phyloP scores from a whole-genome alignment of 371 early-diverging fungal species.

The Sporodiniella umbellata region DNA sequence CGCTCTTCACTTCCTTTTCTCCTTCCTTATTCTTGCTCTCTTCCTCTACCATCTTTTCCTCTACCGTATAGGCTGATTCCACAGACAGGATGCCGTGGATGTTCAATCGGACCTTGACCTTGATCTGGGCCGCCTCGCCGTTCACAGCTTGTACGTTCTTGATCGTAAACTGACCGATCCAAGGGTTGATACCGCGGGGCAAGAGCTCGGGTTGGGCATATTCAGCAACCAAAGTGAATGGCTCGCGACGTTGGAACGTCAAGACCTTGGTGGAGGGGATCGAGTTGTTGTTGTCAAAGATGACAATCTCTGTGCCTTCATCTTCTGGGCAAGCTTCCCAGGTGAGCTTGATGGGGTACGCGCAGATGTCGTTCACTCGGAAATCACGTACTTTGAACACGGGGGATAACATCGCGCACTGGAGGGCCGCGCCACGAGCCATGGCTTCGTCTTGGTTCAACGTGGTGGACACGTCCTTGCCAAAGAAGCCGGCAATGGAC shows the following conservation, averaged over 20 bases:
- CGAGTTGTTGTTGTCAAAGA: slow-evolving; percentile 66
- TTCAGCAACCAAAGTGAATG: slow-evolving; percentile 79
- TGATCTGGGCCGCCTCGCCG: slow-evolving; percentile 70
- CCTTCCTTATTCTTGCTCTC: slow-evolving; percentile 62
- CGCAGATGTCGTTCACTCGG: slow-evolving; percentile 83
- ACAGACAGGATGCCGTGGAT: slow-evolving; percentile 80
- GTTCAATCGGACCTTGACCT: slow-evolving; percentile 90
- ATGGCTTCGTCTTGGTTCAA: slow-evolving; percentile 98
- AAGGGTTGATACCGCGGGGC: slow-evolving; percentile 68
- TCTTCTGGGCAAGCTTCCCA: slow-evolving; percentile 73
- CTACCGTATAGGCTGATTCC: slow-evolving; percentile 86
- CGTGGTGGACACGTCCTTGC: slow-evolving; percentile 84
- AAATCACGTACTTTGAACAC: slow-evolving; percentile 97
- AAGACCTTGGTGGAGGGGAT: slow-evolving; percentile 87
- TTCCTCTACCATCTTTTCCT: slow-evolving; percentile 77
- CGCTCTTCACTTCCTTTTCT: slow-evolving; percentile 62
- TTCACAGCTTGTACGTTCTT: slow-evolving; percentile 51
- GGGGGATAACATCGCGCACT: slow-evolving; percentile 97
- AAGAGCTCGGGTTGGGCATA: slow-evolving; percentile 72
- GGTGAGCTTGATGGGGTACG: slow-evolving; percentile 58
- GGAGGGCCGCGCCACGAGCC: slow-evolving; percentile 94
- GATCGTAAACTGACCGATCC: slow-evolving; percentile 68
- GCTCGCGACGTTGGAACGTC: slow-evolving; percentile 74
- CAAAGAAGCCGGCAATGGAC: slow-evolving; percentile 79
- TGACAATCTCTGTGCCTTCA: slow-evolving; percentile 71